Evolutionary conservation across 2,329 filamentous ascomycete species (phyloP).

Genomic region (Claviceps pazoutovae): DNA sequence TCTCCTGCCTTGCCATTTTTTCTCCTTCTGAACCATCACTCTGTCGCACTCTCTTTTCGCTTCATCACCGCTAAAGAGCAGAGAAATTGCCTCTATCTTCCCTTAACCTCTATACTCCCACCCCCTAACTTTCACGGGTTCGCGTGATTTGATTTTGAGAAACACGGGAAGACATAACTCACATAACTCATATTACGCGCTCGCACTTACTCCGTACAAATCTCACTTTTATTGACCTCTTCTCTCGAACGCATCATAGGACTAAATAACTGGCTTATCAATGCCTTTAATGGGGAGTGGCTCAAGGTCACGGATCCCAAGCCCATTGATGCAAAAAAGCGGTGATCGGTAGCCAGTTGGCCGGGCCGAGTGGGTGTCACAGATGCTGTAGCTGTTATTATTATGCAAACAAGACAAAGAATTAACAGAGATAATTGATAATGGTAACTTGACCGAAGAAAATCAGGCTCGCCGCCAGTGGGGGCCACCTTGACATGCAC

Average conservation of each 20-base stretch:
- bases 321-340: constrained; percentile 22
- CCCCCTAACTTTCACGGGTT: no score
- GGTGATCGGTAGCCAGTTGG: background rate
- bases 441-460: no score
- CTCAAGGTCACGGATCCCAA: constrained; percentile 41
- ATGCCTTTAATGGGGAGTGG: constrained; percentile 97
- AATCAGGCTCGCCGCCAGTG: no score
- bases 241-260: constrained; percentile 31
- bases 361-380: background rate
- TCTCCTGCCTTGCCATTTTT: background rate
- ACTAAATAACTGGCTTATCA: constrained; percentile 80
- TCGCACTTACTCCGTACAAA: no score
- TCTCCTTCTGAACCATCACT: no score
- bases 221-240: background rate
- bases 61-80: no score
- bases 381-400: background rate
- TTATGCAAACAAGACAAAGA: background rate
- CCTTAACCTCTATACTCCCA: no score
- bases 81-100: no score
- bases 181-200: no score
- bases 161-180: no score
- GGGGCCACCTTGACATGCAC: background rate
- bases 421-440: background rate
- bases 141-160: no score
- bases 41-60: no score